Base-by-base conservation (phyloP, 2,329 filamentous ascomycete species). In the Fusarium robinianum region DNA sequence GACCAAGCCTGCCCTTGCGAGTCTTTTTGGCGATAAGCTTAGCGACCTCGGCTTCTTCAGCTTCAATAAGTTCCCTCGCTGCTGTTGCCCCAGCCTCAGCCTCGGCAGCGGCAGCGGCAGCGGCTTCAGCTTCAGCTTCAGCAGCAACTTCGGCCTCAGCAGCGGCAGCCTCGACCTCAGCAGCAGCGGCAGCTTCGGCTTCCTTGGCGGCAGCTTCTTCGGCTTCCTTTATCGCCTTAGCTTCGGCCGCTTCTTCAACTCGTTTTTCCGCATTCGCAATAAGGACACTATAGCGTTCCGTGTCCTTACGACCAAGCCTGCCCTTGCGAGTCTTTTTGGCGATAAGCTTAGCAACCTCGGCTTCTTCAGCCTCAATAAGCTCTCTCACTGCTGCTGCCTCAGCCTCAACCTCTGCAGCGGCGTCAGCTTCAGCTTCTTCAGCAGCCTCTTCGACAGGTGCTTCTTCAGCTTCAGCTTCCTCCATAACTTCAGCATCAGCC, bases 121-220 rank as follows among this genome's bases (percentile, higher is more conserved):
- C 23, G 1, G 23, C 17, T 21, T 41, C 29, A 14, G 14, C 47
- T 43, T 56, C 6, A 65, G 66, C 39, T 68, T 66, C 42, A 63
- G 65, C 65, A 11, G 66, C 67, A 19, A 67, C 69, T 55, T 74
- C 70, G 26, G 69, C 67, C 5, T 65, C 68, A 16, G 8, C 37
- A 25, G 54, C 51, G 37, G 45, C 55, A 7, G 43, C 53, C 30
- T 62, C 60, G 5, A 51, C 40, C 21, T 46, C 51, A 3, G 32
- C 35, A 30, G 32, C 47, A 10, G 15, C 11, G 10, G 38, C 33
- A n/a, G n/a, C 25, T 8, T 41, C 49, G 7, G 23, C 31, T 8
- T 33, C 68, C 32, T 72, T 72, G 5, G 65, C 65, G 43, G 33
- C 46, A 15, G 32, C 45, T 12, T 53, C 53, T 14, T 49, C 43